Conservation (phyloP, 2,329 filamentous ascomycete species). For the Phaeoacremonium minimum region DNA sequence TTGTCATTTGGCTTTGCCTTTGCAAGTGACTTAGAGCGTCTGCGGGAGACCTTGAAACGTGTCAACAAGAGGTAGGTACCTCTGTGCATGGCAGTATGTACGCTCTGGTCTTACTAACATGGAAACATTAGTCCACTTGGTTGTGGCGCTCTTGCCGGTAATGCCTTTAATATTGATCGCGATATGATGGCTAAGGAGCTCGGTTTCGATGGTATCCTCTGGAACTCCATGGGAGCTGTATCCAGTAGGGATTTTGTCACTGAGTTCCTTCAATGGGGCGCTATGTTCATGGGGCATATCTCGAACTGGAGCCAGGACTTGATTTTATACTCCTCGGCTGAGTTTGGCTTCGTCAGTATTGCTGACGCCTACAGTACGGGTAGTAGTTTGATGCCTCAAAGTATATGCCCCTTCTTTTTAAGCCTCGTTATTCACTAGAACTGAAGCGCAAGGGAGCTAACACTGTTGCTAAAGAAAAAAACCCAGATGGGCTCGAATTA, state of each 20-base stretch:
- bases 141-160: slow-evolving; percentile 74
- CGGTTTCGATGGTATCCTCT: slow-evolving; percentile 69
- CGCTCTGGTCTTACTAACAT: no score
- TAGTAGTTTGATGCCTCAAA: slow-evolving; percentile 73
- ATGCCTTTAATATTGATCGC: slow-evolving; percentile 76
- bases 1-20: slow-evolving; percentile 71
- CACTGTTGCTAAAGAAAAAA: no score
- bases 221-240: slow-evolving; percentile 73
- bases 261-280: slow-evolving; percentile 76
- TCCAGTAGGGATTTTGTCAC: slow-evolving; percentile 77
- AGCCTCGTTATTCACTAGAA: no score
- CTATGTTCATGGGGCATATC: slow-evolving; percentile 73
- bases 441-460: no score
- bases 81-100: no score
- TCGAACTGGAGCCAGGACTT: slow-evolving; percentile 80
- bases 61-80: no score
- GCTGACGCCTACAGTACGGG: slow-evolving; percentile 79
- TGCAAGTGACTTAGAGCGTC: slow-evolving; percentile 67
- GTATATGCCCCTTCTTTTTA: no score
- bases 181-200: slow-evolving; percentile 74
- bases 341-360: slow-evolving; percentile 71
- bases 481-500: slow-evolving; percentile 65
- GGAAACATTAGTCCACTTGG: slow-evolving; percentile 69
- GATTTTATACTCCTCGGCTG: slow-evolving; percentile 73
- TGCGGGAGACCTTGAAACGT: slow-evolving; percentile 66